Evolutionary conservation across 768 basidiomycete genomes (phyloP), one percentile per base, ranked within the genome.

Genomic region (Mycena epipterygia): DNA sequence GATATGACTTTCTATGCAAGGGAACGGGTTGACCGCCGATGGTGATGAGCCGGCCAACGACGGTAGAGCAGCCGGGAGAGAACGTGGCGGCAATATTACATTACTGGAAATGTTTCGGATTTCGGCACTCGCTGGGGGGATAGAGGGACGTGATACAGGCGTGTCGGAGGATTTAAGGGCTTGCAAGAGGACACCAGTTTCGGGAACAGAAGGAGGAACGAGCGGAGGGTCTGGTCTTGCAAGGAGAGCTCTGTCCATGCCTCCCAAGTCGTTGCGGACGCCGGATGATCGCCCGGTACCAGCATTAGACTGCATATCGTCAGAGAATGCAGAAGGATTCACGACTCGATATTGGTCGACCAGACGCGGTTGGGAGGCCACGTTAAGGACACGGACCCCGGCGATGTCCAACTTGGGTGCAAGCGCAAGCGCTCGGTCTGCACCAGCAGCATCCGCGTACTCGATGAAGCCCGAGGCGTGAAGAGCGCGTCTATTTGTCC

Each of bases 1-100:
- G 21, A 88, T 75, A 25, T 68, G 73, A 19, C 70, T 71, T 46
- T 78, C 74, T 72, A 78, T 73, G 52, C 77, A 74, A 42, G 73
- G 71, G 19, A 70, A 69, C 37, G 73, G 71, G 7, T 66, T 72
- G 37, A 62, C 61, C 37, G 63, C 53, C 29, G 59, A 58, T 0
- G 62, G 59, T 0, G 62, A 51, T 29, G 70, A 62, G 11, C 56
- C 57, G n/a, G 72, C 23, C 25, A 55, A 46, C 21, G 52, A 48
- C 25, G 56, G 29, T 5, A 58, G 41, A 51, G 66, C 21, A 56
- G 59, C 35, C 9, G 56, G 56, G 30, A 58, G 32, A 64, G 68
- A 66, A 19, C 46, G 67, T 6, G 64, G n/a, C 17, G 55, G 44
- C 19, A 27, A 37, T 27, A 33, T 2, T 12, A 29, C 49, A 56